A percentile compares a stretch with the other conserved stretches of the same genome.
Conservation (phyloP, 2,329 filamentous ascomycete genomes). For the Ophiostoma perfectum region DNA sequence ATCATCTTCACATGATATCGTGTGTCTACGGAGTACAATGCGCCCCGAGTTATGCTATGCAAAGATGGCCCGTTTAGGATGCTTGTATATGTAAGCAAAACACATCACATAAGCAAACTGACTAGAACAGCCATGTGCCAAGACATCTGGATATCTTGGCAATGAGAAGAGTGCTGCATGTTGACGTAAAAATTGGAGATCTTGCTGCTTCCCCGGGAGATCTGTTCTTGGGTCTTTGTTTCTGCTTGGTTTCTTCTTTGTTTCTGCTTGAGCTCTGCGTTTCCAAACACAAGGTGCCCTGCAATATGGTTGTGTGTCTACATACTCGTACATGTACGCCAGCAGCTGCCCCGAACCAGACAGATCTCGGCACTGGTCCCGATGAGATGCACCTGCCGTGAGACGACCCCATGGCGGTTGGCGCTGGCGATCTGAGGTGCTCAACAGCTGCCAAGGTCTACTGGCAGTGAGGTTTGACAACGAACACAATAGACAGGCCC, state of each 20-base stretch:
- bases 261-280: neutral
- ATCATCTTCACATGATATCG: neutral
- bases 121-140: constrained; percentile 4
- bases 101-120: too few species aligned
- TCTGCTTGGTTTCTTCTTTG: neutral
- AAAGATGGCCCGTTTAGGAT: too few species aligned
- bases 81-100: too few species aligned
- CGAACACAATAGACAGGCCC: neutral
- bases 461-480: neutral
- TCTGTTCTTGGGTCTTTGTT: neutral
- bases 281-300: neutral
- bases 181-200: constrained; percentile 11
- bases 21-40: too few species aligned
- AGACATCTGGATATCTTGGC: neutral
- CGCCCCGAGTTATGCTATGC: too few species aligned
- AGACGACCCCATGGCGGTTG: neutral
- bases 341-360: neutral
- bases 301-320: too few species aligned
- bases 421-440: neutral
- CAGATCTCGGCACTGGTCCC: constrained; percentile 1
- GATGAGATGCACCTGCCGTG: neutral
- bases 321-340: too few species aligned
- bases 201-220: neutral
- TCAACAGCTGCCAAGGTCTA: constrained; percentile 1
- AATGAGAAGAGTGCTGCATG: neutral